Base-by-base conservation (phyloP, 2,329 filamentous ascomycete species). In the Paracamarosporium sp. region DNA sequence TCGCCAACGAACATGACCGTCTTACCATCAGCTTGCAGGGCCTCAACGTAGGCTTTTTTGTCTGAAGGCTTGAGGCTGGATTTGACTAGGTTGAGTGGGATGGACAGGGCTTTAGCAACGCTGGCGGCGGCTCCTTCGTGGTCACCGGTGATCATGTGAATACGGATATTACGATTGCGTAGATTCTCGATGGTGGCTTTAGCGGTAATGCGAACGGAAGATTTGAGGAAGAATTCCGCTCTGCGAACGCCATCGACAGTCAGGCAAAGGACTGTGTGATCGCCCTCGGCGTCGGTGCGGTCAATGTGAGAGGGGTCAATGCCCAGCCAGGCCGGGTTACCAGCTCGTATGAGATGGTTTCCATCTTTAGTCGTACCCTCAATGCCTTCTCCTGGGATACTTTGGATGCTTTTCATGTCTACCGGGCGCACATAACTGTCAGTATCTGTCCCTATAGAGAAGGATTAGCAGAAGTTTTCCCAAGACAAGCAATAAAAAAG, bases 1-100 rank as follows among this genome's bases (percentile, higher is more conserved):
- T 94, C 91, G 31, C 91, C 91, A 50, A 85, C 84, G 73, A 94
- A 93, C 5, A 93, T 74, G 17, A 91, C 83, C 1, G 83, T 62
- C n/a, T 63, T 67, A 1, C 59, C 56, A 1, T 53, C 44, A 4
- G 59, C 41, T 27, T 74, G 73, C 1, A 80, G 57, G 2, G 62
- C 47, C 11, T 68, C 63, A 50, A 88, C 74, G 67, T 87, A 88
- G 2, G 75, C 68, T 24, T 81, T 78, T 65, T 89, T 89, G 59
- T 85, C 79, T 2, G 74, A 74, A 0, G 87, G 86, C 0, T 79
- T 81, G 67, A 81, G 79, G 25, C 81, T 76, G 7, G 79, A 78
- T 15, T 74, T 76, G 2, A 81, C 75, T 27, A 83, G 78, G 5
- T 46, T 24, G 3, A 55, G 47, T 1, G 76, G 67, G 43, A 85